Conservation (phyloP, 805 yeast species). For the Torulaspora gathmanii region DNA sequence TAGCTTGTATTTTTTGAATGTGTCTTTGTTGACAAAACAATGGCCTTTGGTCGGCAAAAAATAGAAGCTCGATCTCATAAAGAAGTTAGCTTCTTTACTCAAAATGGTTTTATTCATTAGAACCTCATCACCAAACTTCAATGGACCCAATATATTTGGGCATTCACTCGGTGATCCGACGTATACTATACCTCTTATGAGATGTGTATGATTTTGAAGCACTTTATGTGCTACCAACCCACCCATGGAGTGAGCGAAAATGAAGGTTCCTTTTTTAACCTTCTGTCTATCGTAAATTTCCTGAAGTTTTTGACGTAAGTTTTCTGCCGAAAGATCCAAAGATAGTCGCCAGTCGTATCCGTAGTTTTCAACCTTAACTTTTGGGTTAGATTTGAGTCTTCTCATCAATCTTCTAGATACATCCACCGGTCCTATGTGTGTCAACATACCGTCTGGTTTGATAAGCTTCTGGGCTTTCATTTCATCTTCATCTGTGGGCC, state of each 20-base stretch:
- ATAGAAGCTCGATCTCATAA: constrained; percentile 79
- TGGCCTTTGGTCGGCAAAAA: constrained; percentile 75
- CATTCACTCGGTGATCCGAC: constrained; percentile 84
- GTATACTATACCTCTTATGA: constrained; percentile 71
- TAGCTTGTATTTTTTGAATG: constrained; percentile 54
- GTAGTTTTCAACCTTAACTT: constrained; percentile 60
- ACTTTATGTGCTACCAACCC: constrained; percentile 81
- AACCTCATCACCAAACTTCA: constrained; percentile 76
- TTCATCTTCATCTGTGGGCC: constrained; percentile 72
- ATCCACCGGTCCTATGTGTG: constrained; percentile 85
- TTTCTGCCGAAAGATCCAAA: constrained; percentile 48
- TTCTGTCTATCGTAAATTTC: constrained; percentile 39
- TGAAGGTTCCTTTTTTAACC: constrained; percentile 52
- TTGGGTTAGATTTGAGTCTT: constrained; percentile 50
- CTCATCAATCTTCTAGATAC: constrained; percentile 58
- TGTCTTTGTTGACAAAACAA: constrained; percentile 60
- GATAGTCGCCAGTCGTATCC: constrained; percentile 95
- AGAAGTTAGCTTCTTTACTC: constrained; percentile 76
- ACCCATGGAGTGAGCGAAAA: constrained; percentile 93
- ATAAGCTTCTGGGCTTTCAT: constrained; percentile 46
- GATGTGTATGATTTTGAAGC: constrained; percentile 58
- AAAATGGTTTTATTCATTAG: constrained; percentile 67
- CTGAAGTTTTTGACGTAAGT: constrained; percentile 47
- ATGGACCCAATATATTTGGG: constrained; percentile 80
- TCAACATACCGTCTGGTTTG: constrained; percentile 70